Conservation (phyloP, 2,329 filamentous ascomycete genomes). For the Colletotrichum karsti region DNA sequence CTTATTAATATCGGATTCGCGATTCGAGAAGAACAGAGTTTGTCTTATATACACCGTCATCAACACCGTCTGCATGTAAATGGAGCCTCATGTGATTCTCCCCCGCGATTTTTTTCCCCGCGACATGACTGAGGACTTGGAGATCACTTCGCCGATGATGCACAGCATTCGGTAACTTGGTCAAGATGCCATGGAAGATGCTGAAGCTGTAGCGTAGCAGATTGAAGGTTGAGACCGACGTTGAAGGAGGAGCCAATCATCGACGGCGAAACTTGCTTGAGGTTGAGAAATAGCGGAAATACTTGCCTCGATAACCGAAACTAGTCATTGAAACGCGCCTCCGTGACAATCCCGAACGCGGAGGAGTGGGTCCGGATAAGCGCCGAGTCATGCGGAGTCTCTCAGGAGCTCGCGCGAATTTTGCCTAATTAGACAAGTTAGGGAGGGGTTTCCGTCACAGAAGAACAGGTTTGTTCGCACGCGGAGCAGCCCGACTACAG, state of each 20-base stretch:
- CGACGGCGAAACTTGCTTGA: background rate
- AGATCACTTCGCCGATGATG: background rate
- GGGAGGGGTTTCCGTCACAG: background rate
- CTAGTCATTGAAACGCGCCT: background rate
- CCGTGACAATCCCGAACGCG: constrained; percentile 16
- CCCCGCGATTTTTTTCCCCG: no score
- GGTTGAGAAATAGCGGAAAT: background rate
- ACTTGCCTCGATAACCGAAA: background rate
- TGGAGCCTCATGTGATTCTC: no score
- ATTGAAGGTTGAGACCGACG: background rate
- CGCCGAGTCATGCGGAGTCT: constrained; percentile 5
- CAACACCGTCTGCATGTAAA: no score
- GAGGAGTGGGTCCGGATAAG: constrained; percentile 13
- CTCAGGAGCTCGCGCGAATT: background rate
- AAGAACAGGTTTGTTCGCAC: accelerated
- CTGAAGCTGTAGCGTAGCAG: constrained; percentile 12
- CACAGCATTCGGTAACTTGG: background rate
- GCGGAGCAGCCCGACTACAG: background rate
- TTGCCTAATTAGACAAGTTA: accelerated
- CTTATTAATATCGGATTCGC: no score
- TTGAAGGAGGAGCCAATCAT: background rate
- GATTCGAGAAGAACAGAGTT: no score
- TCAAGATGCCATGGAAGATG: background rate
- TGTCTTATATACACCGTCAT: no score
- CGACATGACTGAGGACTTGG: background rate